These are phyloP conservation scores for Harringtonia aguacate DNA, from an alignment of 2,329 filamentous ascomycete species.

Conservation along the genomic window DNA sequence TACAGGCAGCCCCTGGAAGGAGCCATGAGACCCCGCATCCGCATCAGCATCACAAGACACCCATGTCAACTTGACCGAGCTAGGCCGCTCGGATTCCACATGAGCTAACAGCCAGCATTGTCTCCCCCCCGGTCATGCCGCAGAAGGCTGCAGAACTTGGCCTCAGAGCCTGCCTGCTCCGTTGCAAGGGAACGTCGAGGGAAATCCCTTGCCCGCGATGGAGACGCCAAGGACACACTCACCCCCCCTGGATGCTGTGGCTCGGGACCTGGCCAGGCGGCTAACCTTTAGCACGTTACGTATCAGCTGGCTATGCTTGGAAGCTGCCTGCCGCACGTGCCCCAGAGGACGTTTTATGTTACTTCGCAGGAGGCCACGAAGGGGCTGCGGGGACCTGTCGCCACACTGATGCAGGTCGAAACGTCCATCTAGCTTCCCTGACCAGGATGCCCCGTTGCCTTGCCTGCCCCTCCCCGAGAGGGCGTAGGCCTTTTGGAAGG, in stretches of 20 bases:
- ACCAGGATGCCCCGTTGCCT: background rate
- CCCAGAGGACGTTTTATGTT: conserved; percentile 28
- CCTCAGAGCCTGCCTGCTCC: background rate
- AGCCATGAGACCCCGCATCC: conserved; percentile 8
- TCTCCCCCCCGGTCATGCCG: background rate
- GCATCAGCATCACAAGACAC: conserved; percentile 8
- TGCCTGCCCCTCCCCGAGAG: background rate
- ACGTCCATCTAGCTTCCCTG: conserved; percentile 16
- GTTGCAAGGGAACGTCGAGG: background rate
- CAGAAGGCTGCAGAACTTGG: background rate
- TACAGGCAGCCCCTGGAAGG: background rate
- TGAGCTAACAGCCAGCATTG: too few relatives aligned
- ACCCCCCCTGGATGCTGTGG: background rate
- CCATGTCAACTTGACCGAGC: conserved; percentile 3
- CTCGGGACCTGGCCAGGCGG: background rate
- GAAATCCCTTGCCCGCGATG: background rate
- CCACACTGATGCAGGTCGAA: conserved; percentile 28
- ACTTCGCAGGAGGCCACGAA: conserved; percentile 24
- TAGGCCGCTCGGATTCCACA: background rate
- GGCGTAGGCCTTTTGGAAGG: too few relatives aligned
- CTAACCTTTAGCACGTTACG: background rate
- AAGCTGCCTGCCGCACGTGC: background rate
- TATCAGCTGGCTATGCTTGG: too few relatives aligned
- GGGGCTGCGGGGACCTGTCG: conserved; percentile 18
- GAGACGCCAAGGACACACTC: background rate